These are phyloP conservation scores for Samsoniella hepiali DNA, from an alignment of 2,329 filamentous ascomycete genomes.

Conservation along the genomic window DNA sequence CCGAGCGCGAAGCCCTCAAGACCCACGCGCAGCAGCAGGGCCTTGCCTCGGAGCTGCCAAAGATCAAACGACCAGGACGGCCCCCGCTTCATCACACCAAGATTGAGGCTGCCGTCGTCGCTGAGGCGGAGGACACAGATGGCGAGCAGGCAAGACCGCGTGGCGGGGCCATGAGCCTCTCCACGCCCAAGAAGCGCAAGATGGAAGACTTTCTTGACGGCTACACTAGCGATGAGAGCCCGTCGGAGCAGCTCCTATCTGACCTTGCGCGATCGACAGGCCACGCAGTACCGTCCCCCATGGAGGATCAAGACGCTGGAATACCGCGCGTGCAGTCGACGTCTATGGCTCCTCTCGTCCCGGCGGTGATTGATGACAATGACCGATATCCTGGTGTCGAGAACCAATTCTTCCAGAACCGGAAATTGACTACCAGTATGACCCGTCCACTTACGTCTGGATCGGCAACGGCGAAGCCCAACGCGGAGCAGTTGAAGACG, in stretches of 20 bases:
- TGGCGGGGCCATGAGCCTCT: constrained; percentile 34
- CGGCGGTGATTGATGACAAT: background rate
- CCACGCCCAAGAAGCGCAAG: constrained; percentile 34
- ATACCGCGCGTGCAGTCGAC: too few species aligned
- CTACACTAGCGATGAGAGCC: constrained; percentile 24
- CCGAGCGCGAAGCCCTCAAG: constrained; percentile 24
- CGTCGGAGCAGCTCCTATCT: constrained; percentile 27
- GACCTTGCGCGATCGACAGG: background rate
- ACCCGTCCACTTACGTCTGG: background rate
- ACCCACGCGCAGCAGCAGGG: background rate
- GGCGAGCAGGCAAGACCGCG: constrained; percentile 26
- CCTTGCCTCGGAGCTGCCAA: background rate
- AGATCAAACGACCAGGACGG: background rate
- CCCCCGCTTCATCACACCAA: constrained; percentile 13
- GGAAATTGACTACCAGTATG: background rate
- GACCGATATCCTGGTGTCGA: background rate
- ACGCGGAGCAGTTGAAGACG: background rate
- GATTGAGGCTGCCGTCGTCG: constrained; percentile 32
- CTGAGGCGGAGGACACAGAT: constrained; percentile 26
- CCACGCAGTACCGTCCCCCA: background rate
- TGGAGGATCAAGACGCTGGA: background rate
- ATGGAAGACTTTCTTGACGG: constrained; percentile 20
- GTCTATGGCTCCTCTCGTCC: background rate
- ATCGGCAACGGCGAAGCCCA: background rate
- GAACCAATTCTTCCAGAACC: background rate